Evolutionary conservation across 805 yeast species (phyloP), one percentile per base, ranked within the genome.

Genomic region (Teunomyces funiuensis): DNA sequence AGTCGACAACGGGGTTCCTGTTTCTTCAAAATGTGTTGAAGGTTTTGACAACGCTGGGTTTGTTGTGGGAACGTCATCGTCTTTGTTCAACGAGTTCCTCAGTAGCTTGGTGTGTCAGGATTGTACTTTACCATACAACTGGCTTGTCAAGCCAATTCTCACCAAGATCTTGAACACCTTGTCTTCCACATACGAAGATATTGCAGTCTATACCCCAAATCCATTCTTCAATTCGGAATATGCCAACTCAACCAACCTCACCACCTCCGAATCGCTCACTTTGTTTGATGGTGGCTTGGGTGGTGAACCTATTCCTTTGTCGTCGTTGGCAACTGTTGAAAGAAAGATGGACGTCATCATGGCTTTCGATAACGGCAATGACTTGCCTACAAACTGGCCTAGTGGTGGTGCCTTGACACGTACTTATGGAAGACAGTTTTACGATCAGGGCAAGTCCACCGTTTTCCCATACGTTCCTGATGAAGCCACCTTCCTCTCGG

Each of bases 401-500:
- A 49, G 56, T 37, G 74, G 74, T 6, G 36, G 55, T 6, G 48
- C 69, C 1, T 49, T 68, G 41, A 50, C 61, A 28, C 42, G 53
- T 22, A 60, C 69, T 3, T 68, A 65, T 44, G 59, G 61, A 41
- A 51, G 71, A 10, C 73, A 66, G 40, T 66, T 66, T 44, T 45
- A 53, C 11, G 29, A 40, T 1, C 74, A 75, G 50, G 83, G 82
- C 20, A 70, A 74, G 47, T 77, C 79, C 37, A 76, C 85, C 19
- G 69, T 83, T 2, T 85, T 85, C 73, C 95, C 96, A 7, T 78
- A 84, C 51, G 90, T 88, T 41, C 96, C 96, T 9, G 90, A 80
- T 57, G 65, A 59, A 19, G 63, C 72, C 33, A 75, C 89, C 0
- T 84, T 87, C 60, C 55, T 77, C 18, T 73, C 74, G 44, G 52